Percentiles rank a stretch among this genome's conserved stretches.
phyloP scores from a whole-genome alignment of 2,329 filamentous ascomycete species.

The Lasiodiplodia sp. region DNA sequence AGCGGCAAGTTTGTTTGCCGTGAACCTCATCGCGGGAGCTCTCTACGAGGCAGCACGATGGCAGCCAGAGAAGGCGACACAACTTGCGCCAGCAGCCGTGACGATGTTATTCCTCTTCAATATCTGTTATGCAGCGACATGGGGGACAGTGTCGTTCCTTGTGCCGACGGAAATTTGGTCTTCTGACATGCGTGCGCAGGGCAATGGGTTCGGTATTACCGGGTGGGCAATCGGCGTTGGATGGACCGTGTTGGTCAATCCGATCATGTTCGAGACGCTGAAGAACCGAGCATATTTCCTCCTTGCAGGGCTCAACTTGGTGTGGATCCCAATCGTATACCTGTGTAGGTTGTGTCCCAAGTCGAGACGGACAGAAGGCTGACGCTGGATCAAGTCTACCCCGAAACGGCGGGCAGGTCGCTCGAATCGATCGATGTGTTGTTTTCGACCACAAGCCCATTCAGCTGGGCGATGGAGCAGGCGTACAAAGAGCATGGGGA shows the following conservation, averaged over 20 bases:
- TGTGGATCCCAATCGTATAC: slow-evolving; percentile 60
- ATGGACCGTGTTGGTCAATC: slow-evolving; percentile 61
- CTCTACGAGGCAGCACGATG: slow-evolving; percentile 32
- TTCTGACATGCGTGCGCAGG: slow-evolving; percentile 64
- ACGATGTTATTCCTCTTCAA: slow-evolving; percentile 61
- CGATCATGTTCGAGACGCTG: slow-evolving; percentile 60
- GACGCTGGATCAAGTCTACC: slow-evolving; percentile 42
- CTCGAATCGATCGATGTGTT: slow-evolving; percentile 60
- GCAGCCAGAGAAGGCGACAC: slow-evolving; percentile 40
- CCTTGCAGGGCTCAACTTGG: slow-evolving; percentile 59
- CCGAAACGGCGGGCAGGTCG: slow-evolving; percentile 55
- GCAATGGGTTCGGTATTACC: slow-evolving; percentile 65
- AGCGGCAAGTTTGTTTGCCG: slow-evolving; percentile 48
- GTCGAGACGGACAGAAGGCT: background rate
- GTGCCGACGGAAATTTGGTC: slow-evolving; percentile 65
- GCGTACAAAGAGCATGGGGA: slow-evolving; percentile 47
- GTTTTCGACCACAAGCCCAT: slow-evolving; percentile 57
- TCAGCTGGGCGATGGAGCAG: slow-evolving; percentile 55
- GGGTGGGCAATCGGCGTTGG: slow-evolving; percentile 67
- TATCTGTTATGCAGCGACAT: slow-evolving; percentile 60
- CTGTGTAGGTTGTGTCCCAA: slow-evolving; percentile 38
- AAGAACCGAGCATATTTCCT: slow-evolving; percentile 60
- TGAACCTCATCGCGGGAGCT: slow-evolving; percentile 50
- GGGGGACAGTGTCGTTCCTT: slow-evolving; percentile 59
- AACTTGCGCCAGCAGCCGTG: slow-evolving; percentile 55